These are phyloP conservation scores for Mortierella claussenii DNA, from an alignment of 192 early-diverging fungal species.

Conservation along the genomic window DNA sequence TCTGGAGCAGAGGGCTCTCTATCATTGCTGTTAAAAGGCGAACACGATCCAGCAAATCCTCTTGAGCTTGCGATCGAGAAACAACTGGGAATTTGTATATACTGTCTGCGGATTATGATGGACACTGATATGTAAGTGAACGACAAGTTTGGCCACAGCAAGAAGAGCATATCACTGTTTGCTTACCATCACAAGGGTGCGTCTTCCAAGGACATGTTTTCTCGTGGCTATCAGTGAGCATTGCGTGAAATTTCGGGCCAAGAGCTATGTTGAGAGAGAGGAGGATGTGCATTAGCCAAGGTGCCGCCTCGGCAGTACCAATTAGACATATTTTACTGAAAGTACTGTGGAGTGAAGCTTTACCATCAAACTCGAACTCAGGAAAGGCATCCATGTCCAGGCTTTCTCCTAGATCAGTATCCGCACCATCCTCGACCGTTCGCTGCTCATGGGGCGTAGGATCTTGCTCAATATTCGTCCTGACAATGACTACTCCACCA, in stretches of 20 bases:
- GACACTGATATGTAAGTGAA: too few species aligned
- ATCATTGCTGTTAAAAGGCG: conserved; percentile 3
- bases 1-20: conserved; percentile 3
- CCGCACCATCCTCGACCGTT: too few species aligned
- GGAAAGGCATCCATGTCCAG: not conserved
- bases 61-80: conserved; percentile 20
- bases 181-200: conserved; percentile 43
- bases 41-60: conserved; percentile 25
- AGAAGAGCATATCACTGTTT: too few species aligned
- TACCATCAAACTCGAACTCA: not conserved
- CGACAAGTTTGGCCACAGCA: too few species aligned
- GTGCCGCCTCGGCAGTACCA: too few species aligned
- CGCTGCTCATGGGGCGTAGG: too few species aligned
- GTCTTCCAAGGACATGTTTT: conserved; percentile 35
- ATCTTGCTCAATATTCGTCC: conserved; percentile 15
- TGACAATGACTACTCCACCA: conserved; percentile 39
- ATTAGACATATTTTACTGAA: too few species aligned
- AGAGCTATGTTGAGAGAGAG: too few species aligned
- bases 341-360: not conserved
- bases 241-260: conserved; percentile 33
- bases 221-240: conserved; percentile 36
- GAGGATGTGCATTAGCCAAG: too few species aligned
- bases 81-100: conserved; percentile 46
- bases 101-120: conserved; percentile 11
- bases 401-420: too few species aligned